Conservation (phyloP, 108 stramenopile species). For the Nitzschia sp. region DNA sequence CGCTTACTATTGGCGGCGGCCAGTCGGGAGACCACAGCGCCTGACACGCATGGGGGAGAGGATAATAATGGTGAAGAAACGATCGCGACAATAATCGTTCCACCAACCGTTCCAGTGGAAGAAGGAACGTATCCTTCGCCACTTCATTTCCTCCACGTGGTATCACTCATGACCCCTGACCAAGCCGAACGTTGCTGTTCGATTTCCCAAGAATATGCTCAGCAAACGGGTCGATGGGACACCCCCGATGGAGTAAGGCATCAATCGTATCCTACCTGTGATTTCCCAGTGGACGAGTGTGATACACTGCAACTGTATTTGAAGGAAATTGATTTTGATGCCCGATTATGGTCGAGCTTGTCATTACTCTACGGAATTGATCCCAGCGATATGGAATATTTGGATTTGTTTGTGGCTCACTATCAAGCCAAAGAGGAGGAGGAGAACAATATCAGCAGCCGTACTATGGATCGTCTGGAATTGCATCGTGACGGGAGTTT, state of each 20-base stretch:
- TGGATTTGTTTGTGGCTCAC: slow-evolving; percentile 75
- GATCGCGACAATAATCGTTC: slow-evolving; percentile 5
- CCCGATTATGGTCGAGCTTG: slow-evolving; percentile 44
- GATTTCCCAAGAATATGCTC: slow-evolving; percentile 48
- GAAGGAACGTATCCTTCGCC: slow-evolving; percentile 55
- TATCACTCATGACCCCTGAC: slow-evolving; percentile 42
- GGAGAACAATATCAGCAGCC: slow-evolving; percentile 19
- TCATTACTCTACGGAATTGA: slow-evolving; percentile 53
- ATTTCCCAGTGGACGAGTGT: slow-evolving; percentile 75
- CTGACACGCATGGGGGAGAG: not conserved
- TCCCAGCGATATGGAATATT: slow-evolving; percentile 48
- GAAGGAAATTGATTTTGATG: slow-evolving; percentile 47
- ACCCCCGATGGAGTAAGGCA: slow-evolving; percentile 57
- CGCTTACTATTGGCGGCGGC: not conserved
- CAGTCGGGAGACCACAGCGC: not conserved
- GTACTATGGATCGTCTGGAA: slow-evolving; percentile 73
- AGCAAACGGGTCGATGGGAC: slow-evolving; percentile 57
- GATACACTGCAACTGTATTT: slow-evolving; percentile 42
- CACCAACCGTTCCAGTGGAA: slow-evolving; percentile 8
- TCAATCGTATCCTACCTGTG: slow-evolving; percentile 64
- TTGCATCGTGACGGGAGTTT: slow-evolving; percentile 74
- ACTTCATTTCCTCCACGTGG: slow-evolving; percentile 64
- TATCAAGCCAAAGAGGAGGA: slow-evolving; percentile 52
- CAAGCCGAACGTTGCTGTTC: slow-evolving; percentile 46
- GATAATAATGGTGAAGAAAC: not conserved